Evolutionary conservation across 768 basidiomycete genomes (phyloP), one percentile per base, ranked within the genome.

Genomic region (Cubamyces sp.): DNA sequence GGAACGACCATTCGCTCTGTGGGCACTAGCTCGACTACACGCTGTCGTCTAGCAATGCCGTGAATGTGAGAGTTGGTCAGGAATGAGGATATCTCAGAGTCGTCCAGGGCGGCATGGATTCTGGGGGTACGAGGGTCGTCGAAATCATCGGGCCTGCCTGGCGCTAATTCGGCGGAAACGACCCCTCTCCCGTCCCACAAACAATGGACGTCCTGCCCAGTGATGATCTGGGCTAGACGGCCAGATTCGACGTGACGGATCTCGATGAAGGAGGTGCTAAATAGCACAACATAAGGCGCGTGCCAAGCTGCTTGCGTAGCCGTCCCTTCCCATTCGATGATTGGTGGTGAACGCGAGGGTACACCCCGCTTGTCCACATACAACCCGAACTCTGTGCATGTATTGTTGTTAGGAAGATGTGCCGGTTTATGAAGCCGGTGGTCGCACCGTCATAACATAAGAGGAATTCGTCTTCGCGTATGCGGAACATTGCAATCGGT

Each of bases 301-400:
- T 80, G 81, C 74, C 77, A 83, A 0, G 79, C 81, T 3, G 80
- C 79, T 30, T 75, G 76, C 34, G 77, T 75, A 0, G 81, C 80
- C 15, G 73, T 71, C 3, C 80, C 79, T 70, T 84, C 82, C 79
- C 80, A 84, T 57, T 84, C 82, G 50, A 83, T 78, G 7, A 75
- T 70, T 25, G 76, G 73, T 25, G 69, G 66, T 3, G 61, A 69
- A 15, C 79, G 75, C 51, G 76, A 76, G 3, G 79, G 79, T 54
- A 77, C 77, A 34, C 82, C 82, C 60, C 81, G 81, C 25, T 79
- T 75, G 66, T 81, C 79, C 26, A 82, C 80, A 57, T 79, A 82
- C 46, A 82, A 71, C 5, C 80, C 81, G 57, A 81, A 82, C 30
- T 79, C 76, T 75, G 60, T 47, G 19, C n/a, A 8, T 54, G 7